Conservation (phyloP, 108 stramenopile species). For the Cyclotella distinguenda region DNA sequence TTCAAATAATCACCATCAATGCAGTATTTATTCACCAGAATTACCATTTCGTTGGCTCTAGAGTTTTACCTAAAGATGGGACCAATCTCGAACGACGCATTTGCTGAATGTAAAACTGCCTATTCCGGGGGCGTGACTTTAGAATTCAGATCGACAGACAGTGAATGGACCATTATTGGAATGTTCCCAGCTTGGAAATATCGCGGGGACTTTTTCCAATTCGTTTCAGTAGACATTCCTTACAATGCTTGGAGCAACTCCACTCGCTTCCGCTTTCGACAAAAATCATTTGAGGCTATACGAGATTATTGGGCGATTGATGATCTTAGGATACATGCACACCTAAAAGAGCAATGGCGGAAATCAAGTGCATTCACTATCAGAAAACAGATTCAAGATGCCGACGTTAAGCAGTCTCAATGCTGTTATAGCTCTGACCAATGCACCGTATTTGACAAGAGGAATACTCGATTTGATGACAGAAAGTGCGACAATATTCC, state of each 20-base stretch:
- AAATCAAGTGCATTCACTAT: constrained; percentile 19
- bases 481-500: constrained; percentile 16
- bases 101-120: constrained; percentile 27
- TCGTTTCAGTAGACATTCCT: constrained; percentile 31
- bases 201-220: constrained; percentile 21
- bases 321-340: constrained; percentile 34
- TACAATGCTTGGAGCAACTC: constrained; percentile 20
- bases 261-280: constrained; percentile 32
- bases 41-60: too few species aligned
- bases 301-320: constrained; percentile 45
- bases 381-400: background rate
- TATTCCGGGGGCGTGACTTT: constrained; percentile 34
- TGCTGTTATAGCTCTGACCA: constrained; percentile 35
- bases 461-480: constrained; percentile 12
- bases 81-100: constrained; percentile 11
- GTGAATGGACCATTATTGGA: constrained; percentile 17
- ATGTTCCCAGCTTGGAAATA: constrained; percentile 35
- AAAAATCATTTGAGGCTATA: constrained; percentile 23
- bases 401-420: constrained; percentile 3
- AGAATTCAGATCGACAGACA: constrained; percentile 13
- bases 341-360: constrained; percentile 19
- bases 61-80: constrained; percentile 45
- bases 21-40: too few species aligned
- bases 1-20: too few species aligned
- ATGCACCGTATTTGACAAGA: constrained; percentile 36